Evolutionary conservation across 1,284 basidiomycete genomes (phyloP).

Genomic region (Pseudozyma sp.): DNA sequence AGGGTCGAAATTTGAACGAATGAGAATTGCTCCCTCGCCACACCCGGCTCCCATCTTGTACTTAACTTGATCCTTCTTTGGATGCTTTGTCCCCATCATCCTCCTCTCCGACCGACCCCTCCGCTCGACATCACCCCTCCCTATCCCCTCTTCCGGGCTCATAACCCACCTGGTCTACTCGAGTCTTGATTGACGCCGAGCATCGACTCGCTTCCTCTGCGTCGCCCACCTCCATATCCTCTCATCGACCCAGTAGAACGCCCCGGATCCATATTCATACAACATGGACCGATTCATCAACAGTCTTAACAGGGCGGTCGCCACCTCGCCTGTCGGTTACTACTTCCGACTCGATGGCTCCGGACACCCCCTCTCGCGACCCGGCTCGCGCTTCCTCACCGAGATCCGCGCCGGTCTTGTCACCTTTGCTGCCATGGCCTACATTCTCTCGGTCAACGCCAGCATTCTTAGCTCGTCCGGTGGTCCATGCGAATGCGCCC

Average conservation of each 20-base stretch:
- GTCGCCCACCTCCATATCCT: neutral
- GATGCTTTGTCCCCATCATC: neutral
- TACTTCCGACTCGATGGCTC: conserved; percentile 88
- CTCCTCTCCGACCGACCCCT: neutral
- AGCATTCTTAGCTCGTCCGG: conserved; percentile 81
- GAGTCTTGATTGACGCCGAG: conserved; percentile 42
- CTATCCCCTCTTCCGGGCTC: neutral
- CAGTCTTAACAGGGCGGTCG: conserved; percentile 72
- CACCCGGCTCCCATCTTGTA: conserved; percentile 1
- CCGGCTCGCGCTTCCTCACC: conserved; percentile 77
- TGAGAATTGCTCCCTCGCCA: too few species aligned
- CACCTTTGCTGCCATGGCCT: conserved; percentile 67
- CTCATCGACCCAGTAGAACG: too few species aligned
- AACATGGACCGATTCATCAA: conserved; percentile 41
- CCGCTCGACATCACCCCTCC: conserved; percentile 4
- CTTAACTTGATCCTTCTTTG: conserved; percentile 2
- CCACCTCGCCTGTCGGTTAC: conserved; percentile 78
- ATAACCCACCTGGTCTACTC: conserved; percentile 8
- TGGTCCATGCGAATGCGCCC: conserved; percentile 81
- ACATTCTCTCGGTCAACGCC: conserved; percentile 74
- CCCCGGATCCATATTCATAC: neutral
- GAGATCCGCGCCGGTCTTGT: conserved; percentile 66
- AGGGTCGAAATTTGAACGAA: too few species aligned
- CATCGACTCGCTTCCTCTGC: neutral
- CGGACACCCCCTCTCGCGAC: conserved; percentile 79